Evolutionary conservation across 768 basidiomycete species (phyloP).

Genomic region (Pisolithus orientalis): DNA sequence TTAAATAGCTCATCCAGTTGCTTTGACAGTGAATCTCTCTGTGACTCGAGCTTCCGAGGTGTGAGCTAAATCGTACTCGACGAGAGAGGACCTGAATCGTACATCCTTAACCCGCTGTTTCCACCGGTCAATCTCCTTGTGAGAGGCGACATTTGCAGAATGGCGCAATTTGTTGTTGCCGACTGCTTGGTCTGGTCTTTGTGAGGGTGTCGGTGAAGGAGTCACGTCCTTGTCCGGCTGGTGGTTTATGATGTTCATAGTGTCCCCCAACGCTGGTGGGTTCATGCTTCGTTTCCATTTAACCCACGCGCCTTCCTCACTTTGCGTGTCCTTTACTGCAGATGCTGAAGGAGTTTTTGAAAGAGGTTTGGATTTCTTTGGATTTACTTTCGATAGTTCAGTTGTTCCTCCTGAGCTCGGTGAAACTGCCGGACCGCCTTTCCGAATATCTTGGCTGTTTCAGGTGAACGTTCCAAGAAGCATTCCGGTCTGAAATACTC

Average conservation of each 20-base stretch:
- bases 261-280: neutral
- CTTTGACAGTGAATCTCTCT: conserved; percentile 40
- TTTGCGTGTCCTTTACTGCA: conserved; percentile 4
- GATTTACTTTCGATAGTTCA: conserved; percentile 3
- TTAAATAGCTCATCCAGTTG: conserved; percentile 57
- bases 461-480: conserved; percentile 16
- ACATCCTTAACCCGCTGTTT: conserved; percentile 26
- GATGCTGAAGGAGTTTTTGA: conserved; percentile 4
- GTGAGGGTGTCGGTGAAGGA: conserved; percentile 1
- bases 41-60: conserved; percentile 26
- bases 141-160: conserved; percentile 10
- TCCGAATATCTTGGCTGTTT: conserved; percentile 21
- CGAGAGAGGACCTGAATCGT: neutral
- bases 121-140: conserved; percentile 25
- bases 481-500: conserved; percentile 4
- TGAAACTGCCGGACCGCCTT: conserved; percentile 4
- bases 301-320: conserved; percentile 5
- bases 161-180: conserved; percentile 9
- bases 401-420: conserved; percentile 3
- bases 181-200: neutral
- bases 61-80: neutral
- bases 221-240: neutral
- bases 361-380: conserved; percentile 14
- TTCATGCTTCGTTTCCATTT: conserved; percentile 10
- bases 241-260: conserved; percentile 12